Percentiles rank a stretch among this genome's conserved stretches.
These are phyloP conservation scores for Trichoderma hamatum DNA, from an alignment of 2,329 filamentous ascomycete genomes.

Conservation along the genomic window DNA sequence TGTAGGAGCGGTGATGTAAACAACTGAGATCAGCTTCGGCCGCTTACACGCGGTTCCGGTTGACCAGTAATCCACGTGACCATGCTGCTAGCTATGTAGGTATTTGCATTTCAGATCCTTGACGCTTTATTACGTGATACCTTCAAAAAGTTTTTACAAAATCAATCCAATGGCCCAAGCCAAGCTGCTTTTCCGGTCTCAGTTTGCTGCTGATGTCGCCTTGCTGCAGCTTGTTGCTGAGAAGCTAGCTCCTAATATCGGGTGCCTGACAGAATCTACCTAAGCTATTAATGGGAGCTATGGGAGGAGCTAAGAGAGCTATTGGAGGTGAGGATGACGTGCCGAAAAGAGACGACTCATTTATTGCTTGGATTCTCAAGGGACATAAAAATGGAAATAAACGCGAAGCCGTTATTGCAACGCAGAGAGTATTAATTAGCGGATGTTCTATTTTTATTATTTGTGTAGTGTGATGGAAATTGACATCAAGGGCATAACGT, in stretches of 20 bases:
- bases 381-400: not conserved
- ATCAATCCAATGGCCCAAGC: not conserved
- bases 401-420: not conserved
- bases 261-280: not conserved
- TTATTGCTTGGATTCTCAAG: not conserved
- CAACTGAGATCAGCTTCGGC: constrained; percentile 1
- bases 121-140: not conserved
- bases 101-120: not conserved
- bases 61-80: constrained; percentile 14
- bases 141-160: not conserved
- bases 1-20: constrained; percentile 11
- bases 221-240: not conserved
- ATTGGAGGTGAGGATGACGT: not conserved
- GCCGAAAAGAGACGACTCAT: not conserved
- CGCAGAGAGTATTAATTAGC: not conserved
- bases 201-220: not conserved
- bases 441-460: not conserved
- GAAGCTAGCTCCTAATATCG: not conserved
- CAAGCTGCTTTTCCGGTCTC: not conserved
- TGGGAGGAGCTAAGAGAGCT: not conserved
- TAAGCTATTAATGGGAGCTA: not conserved
- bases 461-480: not conserved
- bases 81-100: not conserved
- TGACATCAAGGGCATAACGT: not conserved
- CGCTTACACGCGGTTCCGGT: not conserved